Percentiles rank a stretch among this genome's conserved stretches.
Evolutionary conservation across 2,329 filamentous ascomycete genomes (phyloP).

Genomic region (Calonectria multiphialidica): DNA sequence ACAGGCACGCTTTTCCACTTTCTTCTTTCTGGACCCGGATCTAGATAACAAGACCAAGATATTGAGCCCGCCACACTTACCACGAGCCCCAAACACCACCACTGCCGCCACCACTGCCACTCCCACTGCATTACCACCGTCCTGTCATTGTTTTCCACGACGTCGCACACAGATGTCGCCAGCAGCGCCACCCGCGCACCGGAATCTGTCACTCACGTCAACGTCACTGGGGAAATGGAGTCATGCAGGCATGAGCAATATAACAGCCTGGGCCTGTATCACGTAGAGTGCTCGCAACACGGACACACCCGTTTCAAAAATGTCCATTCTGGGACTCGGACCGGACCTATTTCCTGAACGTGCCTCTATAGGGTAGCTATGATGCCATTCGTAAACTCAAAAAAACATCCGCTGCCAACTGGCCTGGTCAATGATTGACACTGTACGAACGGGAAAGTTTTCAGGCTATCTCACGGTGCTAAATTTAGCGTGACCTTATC

Average conservation of each 20-base stretch:
- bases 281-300: background rate
- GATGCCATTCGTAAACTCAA: background rate
- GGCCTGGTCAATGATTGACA: background rate
- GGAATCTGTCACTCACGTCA: background rate
- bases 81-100: too few relatives aligned
- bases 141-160: background rate
- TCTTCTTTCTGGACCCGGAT: background rate
- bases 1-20: background rate
- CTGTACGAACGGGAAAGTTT: background rate
- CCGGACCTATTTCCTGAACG: background rate
- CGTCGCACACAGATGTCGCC: slow-evolving; percentile 5
- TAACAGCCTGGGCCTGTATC: background rate
- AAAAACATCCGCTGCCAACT: background rate
- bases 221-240: background rate
- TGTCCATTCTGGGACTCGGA: background rate
- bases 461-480: background rate
- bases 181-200: background rate
- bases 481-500: background rate
- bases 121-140: background rate
- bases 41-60: background rate
- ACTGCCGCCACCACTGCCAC: background rate
- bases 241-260: background rate
- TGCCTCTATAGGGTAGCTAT: background rate
- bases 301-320: background rate
- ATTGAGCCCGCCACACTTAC: too few relatives aligned